Conservation (phyloP, 2,329 filamentous ascomycete genomes). For the Elsinoe necatrix region DNA sequence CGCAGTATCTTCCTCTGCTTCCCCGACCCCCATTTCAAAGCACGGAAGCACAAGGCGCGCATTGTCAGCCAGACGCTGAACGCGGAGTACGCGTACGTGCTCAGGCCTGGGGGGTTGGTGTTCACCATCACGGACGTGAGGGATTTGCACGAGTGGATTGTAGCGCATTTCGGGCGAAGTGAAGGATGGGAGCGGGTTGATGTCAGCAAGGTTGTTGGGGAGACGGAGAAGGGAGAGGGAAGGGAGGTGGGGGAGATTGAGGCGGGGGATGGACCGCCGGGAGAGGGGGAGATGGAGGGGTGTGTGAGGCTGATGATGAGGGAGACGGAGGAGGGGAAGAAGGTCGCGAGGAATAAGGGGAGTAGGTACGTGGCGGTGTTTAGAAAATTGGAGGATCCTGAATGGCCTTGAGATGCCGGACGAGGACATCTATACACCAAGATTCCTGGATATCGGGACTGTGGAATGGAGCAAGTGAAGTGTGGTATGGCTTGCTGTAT, state of each 20-base stretch:
- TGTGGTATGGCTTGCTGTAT: no score
- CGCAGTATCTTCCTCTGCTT: conserved; percentile 96
- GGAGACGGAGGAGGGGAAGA: conserved; percentile 96
- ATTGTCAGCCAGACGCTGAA: conserved; percentile 85
- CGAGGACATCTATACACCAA: background rate
- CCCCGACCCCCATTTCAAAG: conserved; percentile 96
- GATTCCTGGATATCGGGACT: background rate
- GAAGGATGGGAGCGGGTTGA: conserved; percentile 69
- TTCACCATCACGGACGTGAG: conserved; percentile 98
- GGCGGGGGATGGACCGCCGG: conserved; percentile 49
- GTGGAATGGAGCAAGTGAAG: no score
- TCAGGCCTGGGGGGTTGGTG: conserved; percentile 73
- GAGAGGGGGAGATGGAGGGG: conserved; percentile 58
- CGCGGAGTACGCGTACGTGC: conserved; percentile 76
- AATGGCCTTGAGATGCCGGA: conserved; percentile 47
- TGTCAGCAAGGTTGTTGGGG: conserved; percentile 52
- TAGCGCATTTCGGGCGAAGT: conserved; percentile 70
- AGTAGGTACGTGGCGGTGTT: conserved; percentile 89
- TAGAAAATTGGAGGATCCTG: conserved; percentile 67
- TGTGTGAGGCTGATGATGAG: conserved; percentile 66
- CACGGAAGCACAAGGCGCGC: conserved; percentile 90
- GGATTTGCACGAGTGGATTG: conserved; percentile 90
- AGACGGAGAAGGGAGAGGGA: conserved; percentile 66
- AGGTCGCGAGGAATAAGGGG: conserved; percentile 83
- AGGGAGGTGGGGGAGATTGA: conserved; percentile 40